These are phyloP conservation scores for Ophiosphaerella korrae DNA, from an alignment of 2,329 filamentous ascomycete genomes.

Conservation along the genomic window DNA sequence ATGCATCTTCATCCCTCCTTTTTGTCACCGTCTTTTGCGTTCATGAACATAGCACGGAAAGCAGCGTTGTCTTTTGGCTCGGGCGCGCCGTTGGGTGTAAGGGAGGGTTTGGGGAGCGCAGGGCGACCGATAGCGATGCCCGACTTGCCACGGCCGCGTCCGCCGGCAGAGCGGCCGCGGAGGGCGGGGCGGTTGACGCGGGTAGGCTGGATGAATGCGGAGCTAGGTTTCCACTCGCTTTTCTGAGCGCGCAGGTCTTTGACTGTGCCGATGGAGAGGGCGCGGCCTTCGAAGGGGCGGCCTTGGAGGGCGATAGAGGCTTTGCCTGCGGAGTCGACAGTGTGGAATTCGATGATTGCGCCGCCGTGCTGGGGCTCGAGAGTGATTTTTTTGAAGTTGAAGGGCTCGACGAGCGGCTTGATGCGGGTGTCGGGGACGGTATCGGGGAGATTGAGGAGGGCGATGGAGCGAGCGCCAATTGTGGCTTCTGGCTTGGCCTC, in stretches of 20 bases:
- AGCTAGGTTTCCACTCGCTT: slow-evolving; percentile 47
- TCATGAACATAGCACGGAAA: slow-evolving; percentile 61
- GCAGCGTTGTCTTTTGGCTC: slow-evolving; percentile 61
- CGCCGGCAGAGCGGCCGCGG: slow-evolving; percentile 21
- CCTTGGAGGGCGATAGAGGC: slow-evolving; percentile 59
- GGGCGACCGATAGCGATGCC: slow-evolving; percentile 31
- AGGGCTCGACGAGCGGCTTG: slow-evolving; percentile 70
- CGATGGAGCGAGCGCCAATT: slow-evolving; percentile 66
- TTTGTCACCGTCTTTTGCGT: slow-evolving; percentile 29
- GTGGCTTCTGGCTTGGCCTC: slow-evolving; percentile 17
- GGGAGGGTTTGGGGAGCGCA: slow-evolving; percentile 25
- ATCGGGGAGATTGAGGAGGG: slow-evolving; percentile 84
- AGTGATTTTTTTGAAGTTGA: slow-evolving; percentile 77
- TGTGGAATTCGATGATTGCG: slow-evolving; percentile 81
- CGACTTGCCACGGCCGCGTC: slow-evolving; percentile 33
- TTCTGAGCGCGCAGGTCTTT: slow-evolving; percentile 52
- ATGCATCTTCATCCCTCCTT: slow-evolving; percentile 29
- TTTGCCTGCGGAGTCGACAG: slow-evolving; percentile 72
- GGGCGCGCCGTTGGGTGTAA: slow-evolving; percentile 22
- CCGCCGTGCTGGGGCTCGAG: slow-evolving; percentile 82
- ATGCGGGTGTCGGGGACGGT: slow-evolving; percentile 90
- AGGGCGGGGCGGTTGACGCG: slow-evolving; percentile 34
- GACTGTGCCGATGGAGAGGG: slow-evolving; percentile 56
- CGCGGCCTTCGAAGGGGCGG: slow-evolving; percentile 46
- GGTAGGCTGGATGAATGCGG: slow-evolving; percentile 35